phyloP scores from a whole-genome alignment of 2,329 filamentous ascomycete species.

The Thielaviopsis musarum region DNA sequence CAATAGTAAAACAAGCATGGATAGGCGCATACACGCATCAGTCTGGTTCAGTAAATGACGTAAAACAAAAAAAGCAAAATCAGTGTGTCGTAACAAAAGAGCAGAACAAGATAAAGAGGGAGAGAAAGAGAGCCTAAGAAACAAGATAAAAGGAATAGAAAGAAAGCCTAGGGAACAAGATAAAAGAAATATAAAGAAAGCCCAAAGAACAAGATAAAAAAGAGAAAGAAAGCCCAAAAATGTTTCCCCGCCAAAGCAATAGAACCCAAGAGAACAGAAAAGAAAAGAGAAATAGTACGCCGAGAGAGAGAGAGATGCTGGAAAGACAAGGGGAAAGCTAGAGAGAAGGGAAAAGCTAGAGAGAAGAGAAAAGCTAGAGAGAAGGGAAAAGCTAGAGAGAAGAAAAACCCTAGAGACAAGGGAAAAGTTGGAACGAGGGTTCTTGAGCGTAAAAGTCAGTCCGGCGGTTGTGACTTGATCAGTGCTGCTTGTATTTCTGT shows the following conservation, averaged over 20 bases:
- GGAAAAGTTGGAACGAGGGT: no score
- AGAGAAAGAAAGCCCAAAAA: neutral
- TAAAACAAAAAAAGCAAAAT: neutral
- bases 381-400: neutral
- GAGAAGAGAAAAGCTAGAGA: neutral
- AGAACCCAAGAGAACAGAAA: neutral
- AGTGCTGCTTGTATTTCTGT: constrained; percentile 32
- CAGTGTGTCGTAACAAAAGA: neutral
- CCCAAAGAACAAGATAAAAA: neutral
- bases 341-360: no score
- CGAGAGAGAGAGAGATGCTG: neutral
- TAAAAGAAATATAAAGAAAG: no score
- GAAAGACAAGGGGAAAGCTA: no score
- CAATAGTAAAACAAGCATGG: neutral
- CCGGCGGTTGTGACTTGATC: neutral
- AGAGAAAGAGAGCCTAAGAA: neutral
- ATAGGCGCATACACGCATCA: constrained; percentile 1
- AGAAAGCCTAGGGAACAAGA: no score
- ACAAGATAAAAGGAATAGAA: no score
- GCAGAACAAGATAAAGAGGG: neutral
- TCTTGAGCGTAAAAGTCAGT: no score
- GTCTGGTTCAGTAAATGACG: constrained; percentile 6
- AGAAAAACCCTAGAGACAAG: neutral
- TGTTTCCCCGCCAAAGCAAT: neutral
- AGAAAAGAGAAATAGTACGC: neutral